These are phyloP conservation scores for Cucurbita ficifolia DNA, from an alignment of 306 rosid species.

Conservation along the genomic window DNA sequence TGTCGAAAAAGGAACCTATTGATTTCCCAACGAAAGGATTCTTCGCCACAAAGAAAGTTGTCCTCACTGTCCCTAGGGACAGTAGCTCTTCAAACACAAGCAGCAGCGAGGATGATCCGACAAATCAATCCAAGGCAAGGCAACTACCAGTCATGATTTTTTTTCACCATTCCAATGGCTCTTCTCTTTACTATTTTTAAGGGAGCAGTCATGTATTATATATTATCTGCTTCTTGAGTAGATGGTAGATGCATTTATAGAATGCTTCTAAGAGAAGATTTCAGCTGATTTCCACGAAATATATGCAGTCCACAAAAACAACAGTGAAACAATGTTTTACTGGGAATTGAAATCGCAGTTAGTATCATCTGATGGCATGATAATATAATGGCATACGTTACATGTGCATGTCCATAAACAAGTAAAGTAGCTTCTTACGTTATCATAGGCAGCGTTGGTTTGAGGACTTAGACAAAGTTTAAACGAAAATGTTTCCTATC, in stretches of 20 bases:
- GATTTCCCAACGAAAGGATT: slow-evolving; percentile 21
- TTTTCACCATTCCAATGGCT: neutral
- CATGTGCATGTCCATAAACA: neutral
- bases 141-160: neutral
- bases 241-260: neutral
- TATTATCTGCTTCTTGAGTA: neutral
- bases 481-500: neutral
- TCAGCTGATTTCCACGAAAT: neutral
- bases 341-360: neutral
- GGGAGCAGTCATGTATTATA: neutral
- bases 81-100: slow-evolving; percentile 43
- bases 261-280: neutral
- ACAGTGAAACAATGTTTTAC: neutral
- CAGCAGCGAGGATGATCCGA: slow-evolving; percentile 28
- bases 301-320: neutral
- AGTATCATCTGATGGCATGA: neutral
- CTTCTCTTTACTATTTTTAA: neutral
- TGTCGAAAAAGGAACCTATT: slow-evolving; percentile 15
- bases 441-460: neutral
- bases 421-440: neutral
- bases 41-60: slow-evolving; percentile 10
- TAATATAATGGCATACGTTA: neutral
- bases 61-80: slow-evolving; percentile 20
- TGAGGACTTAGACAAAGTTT: neutral
- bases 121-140: slow-evolving; percentile 43